A percentile compares a stretch with the other conserved stretches of the same genome.
phyloP scores from a whole-genome alignment of 2,329 filamentous ascomycete species.

The Venturia nashicola region DNA sequence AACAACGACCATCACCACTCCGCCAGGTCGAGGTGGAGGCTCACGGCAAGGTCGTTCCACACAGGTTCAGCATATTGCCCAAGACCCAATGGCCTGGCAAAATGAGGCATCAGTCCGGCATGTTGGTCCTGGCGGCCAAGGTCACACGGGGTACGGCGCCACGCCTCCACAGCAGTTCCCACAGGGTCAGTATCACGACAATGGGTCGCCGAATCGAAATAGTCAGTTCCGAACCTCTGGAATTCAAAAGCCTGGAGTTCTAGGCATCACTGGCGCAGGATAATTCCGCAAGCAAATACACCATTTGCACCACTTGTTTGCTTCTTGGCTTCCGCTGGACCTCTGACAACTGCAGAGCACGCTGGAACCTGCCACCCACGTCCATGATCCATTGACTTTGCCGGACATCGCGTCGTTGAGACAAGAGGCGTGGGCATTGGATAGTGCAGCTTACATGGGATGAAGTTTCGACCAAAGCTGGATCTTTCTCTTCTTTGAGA shows the following conservation, averaged over 20 bases:
- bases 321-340: background rate
- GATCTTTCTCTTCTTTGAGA: background rate
- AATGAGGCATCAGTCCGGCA: constrained; percentile 10
- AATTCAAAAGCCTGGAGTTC: constrained; percentile 5
- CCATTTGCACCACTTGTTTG: background rate
- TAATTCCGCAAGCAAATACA: background rate
- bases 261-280: constrained; percentile 8
- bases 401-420: background rate
- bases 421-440: background rate
- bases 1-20: background rate
- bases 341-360: background rate
- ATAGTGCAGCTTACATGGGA: background rate
- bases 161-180: constrained; percentile 6
- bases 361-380: background rate
- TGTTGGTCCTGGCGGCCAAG: constrained; percentile 5
- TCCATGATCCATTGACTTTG: background rate
- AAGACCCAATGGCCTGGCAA: constrained; percentile 9
- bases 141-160: background rate
- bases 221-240: constrained; percentile 8
- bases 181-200: background rate
- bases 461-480: background rate
- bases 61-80: constrained; percentile 5
- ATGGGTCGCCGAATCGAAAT: constrained; percentile 8
- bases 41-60: constrained; percentile 9
- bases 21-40: background rate